Conservation (phyloP, 139 green algal genomes). For the Chlorella sp. region DNA sequence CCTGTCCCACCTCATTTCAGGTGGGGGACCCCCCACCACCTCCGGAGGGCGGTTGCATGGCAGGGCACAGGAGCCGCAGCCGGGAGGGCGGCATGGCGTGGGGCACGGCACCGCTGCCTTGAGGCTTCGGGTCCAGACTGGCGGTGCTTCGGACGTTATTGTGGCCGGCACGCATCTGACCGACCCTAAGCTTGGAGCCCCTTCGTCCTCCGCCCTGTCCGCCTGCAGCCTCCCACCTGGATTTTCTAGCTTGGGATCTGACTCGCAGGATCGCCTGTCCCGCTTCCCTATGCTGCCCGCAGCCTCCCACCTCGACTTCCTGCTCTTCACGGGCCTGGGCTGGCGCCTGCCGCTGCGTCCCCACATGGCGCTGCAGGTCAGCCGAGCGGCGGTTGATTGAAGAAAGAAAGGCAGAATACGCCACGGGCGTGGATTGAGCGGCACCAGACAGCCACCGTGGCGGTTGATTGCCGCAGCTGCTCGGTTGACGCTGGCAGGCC, state of each 20-base stretch:
- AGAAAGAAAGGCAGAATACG: too few species aligned
- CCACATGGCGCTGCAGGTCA: not conserved
- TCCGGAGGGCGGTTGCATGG: not conserved
- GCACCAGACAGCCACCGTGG: too few species aligned
- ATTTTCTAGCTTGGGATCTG: too few species aligned
- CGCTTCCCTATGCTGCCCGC: not conserved
- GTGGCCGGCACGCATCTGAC: not conserved
- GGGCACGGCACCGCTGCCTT: not conserved
- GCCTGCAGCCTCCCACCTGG: not conserved
- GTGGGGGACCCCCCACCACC: too few species aligned
- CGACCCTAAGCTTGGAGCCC: not conserved
- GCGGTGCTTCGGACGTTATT: not conserved
- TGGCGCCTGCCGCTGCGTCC: not conserved
- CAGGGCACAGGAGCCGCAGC: not conserved
- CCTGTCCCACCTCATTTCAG: not conserved
- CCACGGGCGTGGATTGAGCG: too few species aligned
- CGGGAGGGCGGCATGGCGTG: not conserved
- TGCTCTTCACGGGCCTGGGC: not conserved
- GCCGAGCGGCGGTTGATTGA: not conserved
- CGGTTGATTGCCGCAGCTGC: not conserved
- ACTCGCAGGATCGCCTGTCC: not conserved
- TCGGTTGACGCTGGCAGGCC: not conserved
- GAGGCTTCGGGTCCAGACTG: not conserved
- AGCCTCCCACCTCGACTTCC: not conserved
- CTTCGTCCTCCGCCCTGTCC: not conserved